These are phyloP conservation scores for Pulveroboletus ravenelii DNA, from an alignment of 768 basidiomycete species.

Conservation along the genomic window DNA sequence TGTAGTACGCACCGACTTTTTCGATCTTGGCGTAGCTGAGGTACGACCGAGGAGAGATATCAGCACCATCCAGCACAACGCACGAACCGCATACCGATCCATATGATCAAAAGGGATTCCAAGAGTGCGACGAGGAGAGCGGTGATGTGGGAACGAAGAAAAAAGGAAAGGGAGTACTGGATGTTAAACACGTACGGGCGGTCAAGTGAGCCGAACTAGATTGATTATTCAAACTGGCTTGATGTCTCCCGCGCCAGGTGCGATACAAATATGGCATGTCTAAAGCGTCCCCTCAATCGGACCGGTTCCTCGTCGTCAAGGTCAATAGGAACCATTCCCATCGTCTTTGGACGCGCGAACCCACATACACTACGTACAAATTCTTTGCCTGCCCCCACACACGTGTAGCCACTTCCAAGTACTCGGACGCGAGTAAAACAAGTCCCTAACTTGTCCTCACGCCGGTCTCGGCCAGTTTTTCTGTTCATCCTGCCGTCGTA, in stretches of 20 bases:
- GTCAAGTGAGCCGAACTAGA: constrained; percentile 16
- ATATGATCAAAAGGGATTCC: constrained; percentile 15
- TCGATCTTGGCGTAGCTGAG: constrained; percentile 93
- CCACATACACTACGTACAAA: neutral
- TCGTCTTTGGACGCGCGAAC: neutral
- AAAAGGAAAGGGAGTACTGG: constrained; percentile 4
- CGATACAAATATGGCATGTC: no score
- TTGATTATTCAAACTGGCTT: constrained; percentile 1
- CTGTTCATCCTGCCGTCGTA: constrained; percentile 49
- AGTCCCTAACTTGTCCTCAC: constrained; percentile 25
- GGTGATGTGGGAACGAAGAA: constrained; percentile 6
- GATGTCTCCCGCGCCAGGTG: neutral
- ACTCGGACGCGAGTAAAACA: neutral
- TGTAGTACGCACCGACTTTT: constrained; percentile 82
- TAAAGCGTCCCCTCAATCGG: no score
- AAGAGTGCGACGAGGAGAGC: neutral
- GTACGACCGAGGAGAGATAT: constrained; percentile 21
- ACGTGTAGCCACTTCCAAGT: neutral
- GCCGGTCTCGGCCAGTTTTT: constrained; percentile 73
- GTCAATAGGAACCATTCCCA: constrained; percentile 14
- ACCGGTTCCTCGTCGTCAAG: constrained; percentile 10
- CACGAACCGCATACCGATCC: constrained; percentile 30
- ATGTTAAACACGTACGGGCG: constrained; percentile 12
- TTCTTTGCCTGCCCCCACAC: constrained; percentile 1
- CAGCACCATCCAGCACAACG: constrained; percentile 10